Base-by-base conservation (phyloP, 257 asterid species). In the Lithospermum erythrorhizon region DNA sequence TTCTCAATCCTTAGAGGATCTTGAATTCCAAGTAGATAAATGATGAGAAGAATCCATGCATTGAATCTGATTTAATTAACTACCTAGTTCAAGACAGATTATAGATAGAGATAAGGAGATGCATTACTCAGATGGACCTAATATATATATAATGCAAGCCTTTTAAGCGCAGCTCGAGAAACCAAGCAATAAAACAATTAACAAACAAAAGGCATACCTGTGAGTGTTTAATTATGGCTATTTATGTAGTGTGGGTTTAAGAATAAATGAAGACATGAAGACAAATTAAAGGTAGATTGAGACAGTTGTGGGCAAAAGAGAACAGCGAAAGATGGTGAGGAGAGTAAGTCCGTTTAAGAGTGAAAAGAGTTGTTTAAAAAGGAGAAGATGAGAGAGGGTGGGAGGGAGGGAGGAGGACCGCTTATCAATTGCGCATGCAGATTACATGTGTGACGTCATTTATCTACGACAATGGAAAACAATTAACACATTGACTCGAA, bases 371-470 rank as follows among this genome's bases (percentile, higher is more conserved):
- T 55, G 58, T 76, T 66, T 35, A 58, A 61, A 71, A 66, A 63
- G 61, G 66, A 52, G 32, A 24, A 19, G 55, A 56, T 7, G 18
- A 9, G 23, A 51, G 30, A 6, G 1, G 25, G 15, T 16, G 32
- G 17, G n/a, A n/a, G n/a, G n/a, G n/a, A n/a, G 16, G 4, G 35
- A 60, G 19, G 73, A 67, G 87, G 91, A 76, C 91, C 86, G 82
- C 76, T 75, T 1, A 41, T 41, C 71, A 66, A 72, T 76, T 83
- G 86, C 86, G 91, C 91, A 81, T 83, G 87, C n/a, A n/a, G n/a
- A 86, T 56, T 66, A 68, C 63, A 64, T 62, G 72, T 73, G 64
- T 73, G 87, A 70, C 70, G 73, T 74, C 80, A 74, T 60, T 70
- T 61, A 65, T 52, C 73, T 74, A 53, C 63, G 56, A 53, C 62